Conservation (phyloP, 768 basidiomycete genomes). For the Fistulinella prunicolor region DNA sequence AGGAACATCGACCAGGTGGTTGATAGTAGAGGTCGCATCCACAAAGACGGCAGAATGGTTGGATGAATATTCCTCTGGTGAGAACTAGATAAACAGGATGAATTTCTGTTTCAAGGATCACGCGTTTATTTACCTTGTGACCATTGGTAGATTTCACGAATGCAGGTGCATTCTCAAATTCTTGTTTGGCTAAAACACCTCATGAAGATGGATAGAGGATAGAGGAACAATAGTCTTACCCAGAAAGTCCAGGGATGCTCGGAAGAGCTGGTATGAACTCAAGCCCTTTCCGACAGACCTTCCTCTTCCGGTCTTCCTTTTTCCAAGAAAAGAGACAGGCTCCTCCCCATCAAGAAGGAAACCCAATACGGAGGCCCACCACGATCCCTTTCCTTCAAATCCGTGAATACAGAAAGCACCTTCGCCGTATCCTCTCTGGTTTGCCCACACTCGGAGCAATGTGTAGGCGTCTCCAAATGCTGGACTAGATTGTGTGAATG, state of each 20-base stretch:
- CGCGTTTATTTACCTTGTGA: constrained; percentile 44
- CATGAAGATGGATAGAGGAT: constrained; percentile 9
- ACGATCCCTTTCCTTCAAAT: constrained; percentile 64
- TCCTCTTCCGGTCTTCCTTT: constrained; percentile 34
- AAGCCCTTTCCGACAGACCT: constrained; percentile 74
- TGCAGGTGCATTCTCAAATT: constrained; percentile 54
- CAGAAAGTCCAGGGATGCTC: constrained; percentile 80
- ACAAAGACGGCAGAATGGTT: constrained; percentile 63
- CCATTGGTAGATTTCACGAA: constrained; percentile 58
- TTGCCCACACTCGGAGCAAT: constrained; percentile 87
- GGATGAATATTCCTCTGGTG: constrained; percentile 52
- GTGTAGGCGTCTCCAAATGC: constrained; percentile 73
- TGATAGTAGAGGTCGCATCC: constrained; percentile 73
- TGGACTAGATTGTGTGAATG: constrained; percentile 49
- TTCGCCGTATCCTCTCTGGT: constrained; percentile 74
- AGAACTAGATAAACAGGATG: constrained; percentile 43
- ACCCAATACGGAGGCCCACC: constrained; percentile 66
- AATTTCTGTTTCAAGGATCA: constrained; percentile 1
- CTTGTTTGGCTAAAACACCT: constrained; percentile 56
- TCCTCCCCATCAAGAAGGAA: constrained; percentile 70
- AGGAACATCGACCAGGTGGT: constrained; percentile 75
- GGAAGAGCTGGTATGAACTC: constrained; percentile 88
- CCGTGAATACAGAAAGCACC: constrained; percentile 61
- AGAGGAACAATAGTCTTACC: constrained; percentile 43
- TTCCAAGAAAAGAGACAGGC: constrained; percentile 20